phyloP scores from a whole-genome alignment of 139 green algal species.

The Asterochloris erici region DNA sequence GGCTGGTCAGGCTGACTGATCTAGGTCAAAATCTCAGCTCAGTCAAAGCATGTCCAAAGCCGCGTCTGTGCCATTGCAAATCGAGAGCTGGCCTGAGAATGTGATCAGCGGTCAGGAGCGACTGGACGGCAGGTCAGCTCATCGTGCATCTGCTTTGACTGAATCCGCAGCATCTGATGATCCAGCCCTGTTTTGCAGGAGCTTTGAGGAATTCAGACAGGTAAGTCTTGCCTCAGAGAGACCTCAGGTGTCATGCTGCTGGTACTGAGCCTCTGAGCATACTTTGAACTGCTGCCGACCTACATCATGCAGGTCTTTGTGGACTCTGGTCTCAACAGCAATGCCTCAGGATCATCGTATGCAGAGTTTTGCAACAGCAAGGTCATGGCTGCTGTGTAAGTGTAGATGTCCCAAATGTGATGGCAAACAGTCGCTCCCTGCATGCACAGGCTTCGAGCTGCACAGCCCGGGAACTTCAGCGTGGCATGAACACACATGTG shows the following conservation, averaged over 20 bases:
- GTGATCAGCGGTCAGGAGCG: neutral
- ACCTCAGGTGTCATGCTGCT: neutral
- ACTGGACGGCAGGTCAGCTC: too few species aligned
- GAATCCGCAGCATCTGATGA: too few species aligned
- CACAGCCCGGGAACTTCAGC: neutral
- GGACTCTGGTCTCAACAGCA: constrained; percentile 51
- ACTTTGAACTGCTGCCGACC: neutral
- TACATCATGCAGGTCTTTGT: constrained; percentile 50
- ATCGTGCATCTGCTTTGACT: too few species aligned
- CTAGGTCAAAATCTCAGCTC: too few species aligned
- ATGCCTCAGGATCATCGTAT: constrained; percentile 74
- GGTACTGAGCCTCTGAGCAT: neutral
- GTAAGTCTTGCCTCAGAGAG: constrained; percentile 58
- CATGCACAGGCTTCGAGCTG: too few species aligned
- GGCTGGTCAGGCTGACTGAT: too few species aligned
- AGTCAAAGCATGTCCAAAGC: neutral
- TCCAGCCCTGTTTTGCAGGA: constrained; percentile 10
- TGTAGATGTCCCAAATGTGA: neutral
- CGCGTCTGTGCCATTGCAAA: neutral
- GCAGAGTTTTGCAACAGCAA: constrained; percentile 71
- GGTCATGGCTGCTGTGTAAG: constrained; percentile 71
- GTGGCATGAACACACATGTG: neutral
- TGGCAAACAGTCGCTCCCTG: too few species aligned
- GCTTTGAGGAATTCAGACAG: constrained; percentile 47
- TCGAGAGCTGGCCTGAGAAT: neutral